These are phyloP conservation scores for Sindora glabra DNA, from an alignment of 306 rosid species.

Conservation along the genomic window DNA sequence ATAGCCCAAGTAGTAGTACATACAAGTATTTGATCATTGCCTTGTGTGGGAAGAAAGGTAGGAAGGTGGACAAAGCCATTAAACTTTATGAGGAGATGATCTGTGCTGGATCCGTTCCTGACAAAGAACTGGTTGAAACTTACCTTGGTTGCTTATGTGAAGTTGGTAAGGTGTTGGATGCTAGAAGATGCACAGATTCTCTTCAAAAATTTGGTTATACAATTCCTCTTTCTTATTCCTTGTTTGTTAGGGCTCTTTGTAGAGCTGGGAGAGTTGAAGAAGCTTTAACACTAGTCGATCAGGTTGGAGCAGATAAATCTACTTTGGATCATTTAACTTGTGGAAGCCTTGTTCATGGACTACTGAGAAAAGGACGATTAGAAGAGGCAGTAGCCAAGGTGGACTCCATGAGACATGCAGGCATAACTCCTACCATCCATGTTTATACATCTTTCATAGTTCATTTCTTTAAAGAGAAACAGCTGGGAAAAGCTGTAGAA, in stretches of 20 bases:
- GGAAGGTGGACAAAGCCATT: conserved; percentile 70
- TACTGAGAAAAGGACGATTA: conserved; percentile 41
- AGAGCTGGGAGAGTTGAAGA: conserved; percentile 66
- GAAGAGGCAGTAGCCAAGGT: conserved; percentile 68
- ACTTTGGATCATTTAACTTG: conserved; percentile 45
- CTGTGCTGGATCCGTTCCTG: conserved; percentile 42
- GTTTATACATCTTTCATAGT: conserved; percentile 73
- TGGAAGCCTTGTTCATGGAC: conserved; percentile 84
- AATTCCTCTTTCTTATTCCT: conserved; percentile 42
- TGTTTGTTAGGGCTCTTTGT: conserved; percentile 69
- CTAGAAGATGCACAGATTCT: conserved; percentile 51
- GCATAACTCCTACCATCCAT: conserved; percentile 56
- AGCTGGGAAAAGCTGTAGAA: conserved; percentile 44
- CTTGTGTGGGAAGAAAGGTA: conserved; percentile 71
- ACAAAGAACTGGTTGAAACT: conserved; percentile 65
- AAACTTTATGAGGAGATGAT: conserved; percentile 55
- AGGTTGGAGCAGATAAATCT: conserved; percentile 32
- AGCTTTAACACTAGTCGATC: conserved; percentile 46
- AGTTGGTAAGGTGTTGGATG: conserved; percentile 49
- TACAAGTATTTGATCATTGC: conserved; percentile 70
- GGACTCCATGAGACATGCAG: conserved; percentile 54
- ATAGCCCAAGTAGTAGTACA: conserved; percentile 49
- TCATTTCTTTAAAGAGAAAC: conserved; percentile 60
- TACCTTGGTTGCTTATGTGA: conserved; percentile 71
- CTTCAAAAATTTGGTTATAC: conserved; percentile 51